Base-by-base conservation (phyloP, 108 stramenopile species). In the Nitzschia inconspicua region DNA sequence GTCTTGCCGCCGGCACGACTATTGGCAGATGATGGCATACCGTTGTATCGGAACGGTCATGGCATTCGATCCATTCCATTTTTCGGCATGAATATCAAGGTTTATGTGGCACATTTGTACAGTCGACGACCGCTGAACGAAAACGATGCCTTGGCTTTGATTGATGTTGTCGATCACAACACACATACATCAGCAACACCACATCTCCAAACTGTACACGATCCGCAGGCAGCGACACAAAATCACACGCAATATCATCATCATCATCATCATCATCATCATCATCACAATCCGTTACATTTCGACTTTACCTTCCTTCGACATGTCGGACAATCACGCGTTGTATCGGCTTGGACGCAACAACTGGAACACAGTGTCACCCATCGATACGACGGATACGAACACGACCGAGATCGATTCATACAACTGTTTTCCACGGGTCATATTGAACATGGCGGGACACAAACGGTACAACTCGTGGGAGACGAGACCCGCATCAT, bases 331-430 rank as follows among this genome's bases (percentile, higher is more conserved):
- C 47, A 57, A 46, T 22, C 23, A 9, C 47, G 47, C n/a, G 63
- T 64, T 2, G 44, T 32, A 20, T 54, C 57, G 16, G 72, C 72
- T 14, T 73, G 72, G 72, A 23, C 30, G 34, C 57, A 64, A 36
- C 72, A 73, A 47, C 47, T 73, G 50, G 72, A 73, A 11, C 51
- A 57, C 22, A 65, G 64, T 35, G 72, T 73, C 2, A 58, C 64
- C 13, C 37, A 60, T 37, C 22, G 40, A 8, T 73, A 73, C 30
- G 72, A 73, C 23, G 64, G 53, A 0, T 73, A 73, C 44, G 72
- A 73, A 20, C 26, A 30, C 18, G 72, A 73, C 46, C 40, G 65
- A 37, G 58, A 43, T 37, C 37, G 1, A 14, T 73, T 73, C 26
- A 66, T 73, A 26, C 14, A 44, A 26, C 37, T 64, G 58, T 50